Percentiles rank a stretch among this genome's conserved stretches.
Conservation (phyloP, 1,139 yeast species). For the Candida pseudoviswanathii region DNA sequence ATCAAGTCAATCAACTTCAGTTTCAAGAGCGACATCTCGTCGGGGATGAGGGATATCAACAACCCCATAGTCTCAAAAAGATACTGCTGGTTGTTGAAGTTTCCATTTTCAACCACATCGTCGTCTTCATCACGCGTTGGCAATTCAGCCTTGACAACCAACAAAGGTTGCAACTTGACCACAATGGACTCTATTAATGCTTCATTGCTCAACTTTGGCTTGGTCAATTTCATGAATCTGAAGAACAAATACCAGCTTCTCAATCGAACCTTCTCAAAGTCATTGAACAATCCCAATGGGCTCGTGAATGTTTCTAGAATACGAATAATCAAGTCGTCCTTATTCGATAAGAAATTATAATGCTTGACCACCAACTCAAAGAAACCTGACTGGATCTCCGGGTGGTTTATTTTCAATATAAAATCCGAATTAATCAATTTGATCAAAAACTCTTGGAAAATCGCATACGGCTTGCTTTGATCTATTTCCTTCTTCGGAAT, state of each 20-base stretch:
- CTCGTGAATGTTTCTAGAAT: constrained; percentile 79
- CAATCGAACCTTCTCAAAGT: constrained; percentile 68
- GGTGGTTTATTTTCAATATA: constrained; percentile 59
- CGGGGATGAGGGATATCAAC: constrained; percentile 51
- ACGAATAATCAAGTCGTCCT: constrained; percentile 55
- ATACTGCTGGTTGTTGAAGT: constrained; percentile 77
- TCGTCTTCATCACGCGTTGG: constrained; percentile 55
- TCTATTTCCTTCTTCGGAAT: constrained; percentile 64
- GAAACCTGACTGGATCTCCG: constrained; percentile 74
- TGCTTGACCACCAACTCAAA: constrained; percentile 87
- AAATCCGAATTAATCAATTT: constrained; percentile 64
- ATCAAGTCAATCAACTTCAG: constrained; percentile 59
- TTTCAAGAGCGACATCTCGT: constrained; percentile 31
- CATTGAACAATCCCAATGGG: constrained; percentile 77
- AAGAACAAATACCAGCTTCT: constrained; percentile 91
- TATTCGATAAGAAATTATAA: constrained; percentile 60
- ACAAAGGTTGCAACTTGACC: constrained; percentile 48
- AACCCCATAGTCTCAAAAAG: constrained; percentile 82
- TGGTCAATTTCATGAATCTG: constrained; percentile 77
- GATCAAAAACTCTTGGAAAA: constrained; percentile 63
- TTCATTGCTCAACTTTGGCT: constrained; percentile 48
- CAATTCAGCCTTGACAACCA: constrained; percentile 60
- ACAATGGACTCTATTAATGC: constrained; percentile 39
- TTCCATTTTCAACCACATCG: constrained; percentile 57
- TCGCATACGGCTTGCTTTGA: constrained; percentile 60